Percentiles rank a stretch among this genome's conserved stretches.
These are phyloP conservation scores for Apiospora aurea DNA, from an alignment of 2,329 filamentous ascomycete species.

Conservation along the genomic window DNA sequence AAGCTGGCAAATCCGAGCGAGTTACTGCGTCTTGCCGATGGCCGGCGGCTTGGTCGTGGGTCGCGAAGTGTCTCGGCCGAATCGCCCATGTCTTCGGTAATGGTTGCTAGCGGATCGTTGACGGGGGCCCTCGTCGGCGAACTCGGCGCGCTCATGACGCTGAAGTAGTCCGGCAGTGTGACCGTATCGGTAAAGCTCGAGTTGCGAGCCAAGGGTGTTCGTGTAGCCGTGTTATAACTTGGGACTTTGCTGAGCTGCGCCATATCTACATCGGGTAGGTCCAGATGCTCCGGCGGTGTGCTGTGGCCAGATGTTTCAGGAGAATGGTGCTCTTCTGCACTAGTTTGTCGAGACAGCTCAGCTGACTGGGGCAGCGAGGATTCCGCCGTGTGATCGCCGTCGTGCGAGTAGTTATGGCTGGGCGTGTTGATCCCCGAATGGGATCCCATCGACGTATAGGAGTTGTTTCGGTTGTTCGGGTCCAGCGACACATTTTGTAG, in stretches of 20 bases:
- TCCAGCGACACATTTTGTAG: conserved; percentile 74
- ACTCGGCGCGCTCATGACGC: conserved; percentile 62
- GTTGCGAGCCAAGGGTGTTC: conserved; percentile 63
- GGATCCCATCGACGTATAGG: conserved; percentile 53
- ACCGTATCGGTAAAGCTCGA: conserved; percentile 56
- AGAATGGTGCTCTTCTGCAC: conserved; percentile 56
- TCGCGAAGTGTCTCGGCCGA: not conserved
- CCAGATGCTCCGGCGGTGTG: conserved; percentile 53
- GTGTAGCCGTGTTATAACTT: conserved; percentile 78
- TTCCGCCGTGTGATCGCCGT: conserved; percentile 44
- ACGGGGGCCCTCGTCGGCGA: conserved; percentile 51
- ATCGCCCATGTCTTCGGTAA: conserved; percentile 33
- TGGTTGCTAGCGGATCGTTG: conserved; percentile 39
- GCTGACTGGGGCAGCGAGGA: conserved; percentile 53
- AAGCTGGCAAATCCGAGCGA: conserved; percentile 36
- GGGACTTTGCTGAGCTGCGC: conserved; percentile 75
- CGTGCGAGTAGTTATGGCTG: conserved; percentile 45
- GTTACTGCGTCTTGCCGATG: conserved; percentile 25
- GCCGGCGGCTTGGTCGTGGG: conserved; percentile 3
- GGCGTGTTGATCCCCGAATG: conserved; percentile 53
- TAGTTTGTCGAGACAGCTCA: conserved; percentile 60
- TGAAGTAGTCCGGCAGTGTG: conserved; percentile 70
- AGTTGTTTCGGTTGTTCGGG: conserved; percentile 53
- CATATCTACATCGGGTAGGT: conserved; percentile 52
- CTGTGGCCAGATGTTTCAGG: conserved; percentile 54